Percentiles rank a stretch among this genome's conserved stretches.
Evolutionary conservation across 2,329 filamentous ascomycete species (phyloP).

Genomic region (Alternaria burnsii): DNA sequence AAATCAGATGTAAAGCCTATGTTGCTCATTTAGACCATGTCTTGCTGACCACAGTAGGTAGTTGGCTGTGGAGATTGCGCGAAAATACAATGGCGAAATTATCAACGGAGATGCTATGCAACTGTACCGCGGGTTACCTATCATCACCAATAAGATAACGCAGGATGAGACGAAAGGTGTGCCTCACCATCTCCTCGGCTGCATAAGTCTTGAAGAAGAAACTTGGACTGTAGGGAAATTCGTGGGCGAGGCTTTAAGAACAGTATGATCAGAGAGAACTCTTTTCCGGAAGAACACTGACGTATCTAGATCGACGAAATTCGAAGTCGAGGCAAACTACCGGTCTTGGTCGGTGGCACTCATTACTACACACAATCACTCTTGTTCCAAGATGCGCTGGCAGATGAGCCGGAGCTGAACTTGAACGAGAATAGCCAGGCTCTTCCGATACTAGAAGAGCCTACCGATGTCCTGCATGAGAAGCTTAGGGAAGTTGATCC

Average conservation of each 20-base stretch:
- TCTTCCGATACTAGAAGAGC: slow-evolving; percentile 75
- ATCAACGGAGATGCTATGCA: slow-evolving; percentile 99
- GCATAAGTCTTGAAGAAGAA: slow-evolving; percentile 76
- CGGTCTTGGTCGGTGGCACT: slow-evolving; percentile 91
- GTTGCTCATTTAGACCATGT: not conserved
- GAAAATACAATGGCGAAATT: slow-evolving; percentile 85
- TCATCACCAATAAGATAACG: slow-evolving; percentile 95
- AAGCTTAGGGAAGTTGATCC: slow-evolving; percentile 85
- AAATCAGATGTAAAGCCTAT: slow-evolving; percentile 78
- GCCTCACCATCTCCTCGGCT: slow-evolving; percentile 86
- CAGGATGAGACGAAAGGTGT: slow-evolving; percentile 77
- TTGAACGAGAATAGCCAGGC: slow-evolving; percentile 31
- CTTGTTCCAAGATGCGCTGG: slow-evolving; percentile 77
- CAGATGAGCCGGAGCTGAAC: slow-evolving; percentile 56
- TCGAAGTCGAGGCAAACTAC: slow-evolving; percentile 76
- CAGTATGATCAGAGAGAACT: slow-evolving; percentile 44
- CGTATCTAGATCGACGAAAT: slow-evolving; percentile 75
- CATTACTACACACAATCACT: slow-evolving; percentile 94
- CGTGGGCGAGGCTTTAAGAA: slow-evolving; percentile 70
- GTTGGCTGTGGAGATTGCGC: slow-evolving; percentile 89
- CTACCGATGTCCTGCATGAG: slow-evolving; percentile 75
- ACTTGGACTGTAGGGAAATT: slow-evolving; percentile 87
- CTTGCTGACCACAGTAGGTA: slow-evolving; percentile 58
- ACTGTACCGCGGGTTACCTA: slow-evolving; percentile 87
- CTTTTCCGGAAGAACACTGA: not conserved